These are phyloP conservation scores for Fusarium pseudonygamai DNA, from an alignment of 2,329 filamentous ascomycete species.

Conservation along the genomic window DNA sequence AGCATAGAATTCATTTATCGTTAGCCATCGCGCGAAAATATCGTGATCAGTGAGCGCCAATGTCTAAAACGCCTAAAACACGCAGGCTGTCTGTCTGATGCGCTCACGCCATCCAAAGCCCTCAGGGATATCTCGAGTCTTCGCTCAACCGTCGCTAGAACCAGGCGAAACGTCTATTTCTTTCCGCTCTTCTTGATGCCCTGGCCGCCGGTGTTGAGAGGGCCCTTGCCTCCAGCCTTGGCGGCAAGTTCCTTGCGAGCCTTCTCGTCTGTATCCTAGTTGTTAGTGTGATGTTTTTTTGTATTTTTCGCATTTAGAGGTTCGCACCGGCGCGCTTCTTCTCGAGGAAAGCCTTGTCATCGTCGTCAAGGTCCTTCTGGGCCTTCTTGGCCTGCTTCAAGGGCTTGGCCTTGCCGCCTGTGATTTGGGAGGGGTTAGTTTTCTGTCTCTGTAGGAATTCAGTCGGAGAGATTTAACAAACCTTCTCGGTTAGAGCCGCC, in stretches of 20 bases:
- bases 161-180: constrained; percentile 69
- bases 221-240: constrained; percentile 87
- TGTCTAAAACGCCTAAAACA: constrained; percentile 36
- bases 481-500: constrained; percentile 53
- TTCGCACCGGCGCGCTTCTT: constrained; percentile 85
- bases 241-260: constrained; percentile 85
- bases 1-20: constrained; percentile 43
- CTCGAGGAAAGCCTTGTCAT: constrained; percentile 82
- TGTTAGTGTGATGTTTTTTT: constrained; percentile 15
- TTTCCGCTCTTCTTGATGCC: constrained; percentile 99
- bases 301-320: fast-evolving
- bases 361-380: constrained; percentile 84
- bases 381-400: constrained; percentile 91
- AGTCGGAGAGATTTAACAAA: constrained; percentile 26
- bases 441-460: not conserved
- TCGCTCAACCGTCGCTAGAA: not conserved
- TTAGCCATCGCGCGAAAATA: constrained; percentile 38
- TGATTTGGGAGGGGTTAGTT: constrained; percentile 39
- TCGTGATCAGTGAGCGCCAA: constrained; percentile 28
- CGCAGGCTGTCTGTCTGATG: constrained; percentile 9
- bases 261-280: constrained; percentile 73
- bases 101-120: constrained; percentile 32
- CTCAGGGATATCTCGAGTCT: constrained; percentile 7
- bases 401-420: constrained; percentile 85
- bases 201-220: constrained; percentile 82